Evolutionary conservation across 2,329 filamentous ascomycete genomes (phyloP).

Genomic region (Elsinoe ampelina): DNA sequence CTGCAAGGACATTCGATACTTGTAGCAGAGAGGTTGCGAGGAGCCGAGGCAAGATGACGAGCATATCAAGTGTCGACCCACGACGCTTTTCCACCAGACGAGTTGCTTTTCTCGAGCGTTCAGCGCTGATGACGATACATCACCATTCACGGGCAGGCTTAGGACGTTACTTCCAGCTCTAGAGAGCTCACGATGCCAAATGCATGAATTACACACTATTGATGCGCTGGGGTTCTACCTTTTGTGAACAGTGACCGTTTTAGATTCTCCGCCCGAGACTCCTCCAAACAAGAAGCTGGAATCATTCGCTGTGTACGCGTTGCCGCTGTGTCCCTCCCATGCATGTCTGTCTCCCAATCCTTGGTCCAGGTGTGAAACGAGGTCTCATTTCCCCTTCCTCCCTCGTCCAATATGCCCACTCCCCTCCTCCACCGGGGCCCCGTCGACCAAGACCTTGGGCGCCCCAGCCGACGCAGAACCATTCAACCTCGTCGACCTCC

Average conservation of each 20-base stretch:
- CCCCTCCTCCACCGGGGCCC: conserved; percentile 18
- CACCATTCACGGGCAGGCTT: neutral
- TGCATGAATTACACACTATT: conserved; percentile 7
- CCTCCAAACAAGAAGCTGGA: no score
- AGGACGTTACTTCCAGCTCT: neutral
- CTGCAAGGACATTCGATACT: neutral
- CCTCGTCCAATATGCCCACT: neutral
- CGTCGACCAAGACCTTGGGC: conserved; percentile 25
- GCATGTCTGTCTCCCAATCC: no score
- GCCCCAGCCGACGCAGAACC: neutral
- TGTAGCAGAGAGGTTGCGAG: neutral
- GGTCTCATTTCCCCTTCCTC: conserved; percentile 10
- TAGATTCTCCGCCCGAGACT: neutral
- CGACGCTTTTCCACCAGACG: neutral
- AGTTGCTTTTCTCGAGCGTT: conserved; percentile 9
- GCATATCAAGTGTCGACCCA: no score
- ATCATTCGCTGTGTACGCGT: no score
- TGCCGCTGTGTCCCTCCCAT: no score
- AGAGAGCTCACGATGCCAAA: neutral
- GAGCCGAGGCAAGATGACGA: neutral
- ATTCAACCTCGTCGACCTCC: neutral
- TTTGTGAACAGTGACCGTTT: neutral
- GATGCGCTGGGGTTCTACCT: neutral
- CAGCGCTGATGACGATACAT: neutral
- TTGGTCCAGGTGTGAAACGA: no score